phyloP scores from a whole-genome alignment of 495 filamentous ascomycete species.

The Hypoxylon rickii region DNA sequence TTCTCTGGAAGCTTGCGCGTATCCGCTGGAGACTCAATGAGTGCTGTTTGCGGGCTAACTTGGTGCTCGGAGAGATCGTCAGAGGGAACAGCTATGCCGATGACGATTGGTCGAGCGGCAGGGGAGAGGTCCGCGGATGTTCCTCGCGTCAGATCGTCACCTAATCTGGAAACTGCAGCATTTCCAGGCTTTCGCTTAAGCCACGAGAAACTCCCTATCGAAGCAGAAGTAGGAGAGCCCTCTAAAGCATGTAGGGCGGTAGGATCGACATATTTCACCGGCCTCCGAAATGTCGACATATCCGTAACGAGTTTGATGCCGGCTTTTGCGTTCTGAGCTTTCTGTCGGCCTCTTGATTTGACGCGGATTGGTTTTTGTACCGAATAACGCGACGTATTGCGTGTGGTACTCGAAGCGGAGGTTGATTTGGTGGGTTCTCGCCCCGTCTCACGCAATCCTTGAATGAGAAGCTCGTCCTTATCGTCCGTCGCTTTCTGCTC shows the following conservation, averaged over 20 bases:
- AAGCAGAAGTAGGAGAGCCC: slow-evolving; percentile 45
- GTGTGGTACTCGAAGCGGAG: slow-evolving; percentile 19
- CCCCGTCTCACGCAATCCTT: slow-evolving; percentile 19
- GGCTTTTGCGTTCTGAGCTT: slow-evolving; percentile 59
- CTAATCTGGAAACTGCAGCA: slow-evolving; percentile 32
- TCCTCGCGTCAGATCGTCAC: slow-evolving; percentile 23
- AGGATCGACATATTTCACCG: slow-evolving; percentile 51
- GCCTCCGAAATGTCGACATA: slow-evolving; percentile 47
- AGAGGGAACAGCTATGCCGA: slow-evolving; percentile 73
- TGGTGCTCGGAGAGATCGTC: slow-evolving; percentile 57
- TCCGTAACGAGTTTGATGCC: slow-evolving; percentile 71
- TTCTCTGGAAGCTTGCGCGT: slow-evolving; percentile 41
- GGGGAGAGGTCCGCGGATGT: slow-evolving; percentile 68
- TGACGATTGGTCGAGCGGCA: slow-evolving; percentile 74
- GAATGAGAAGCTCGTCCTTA: slow-evolving; percentile 35
- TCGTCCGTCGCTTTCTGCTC: slow-evolving; percentile 32
- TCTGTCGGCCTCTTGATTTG: slow-evolving; percentile 55
- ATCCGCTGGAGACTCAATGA: slow-evolving; percentile 46
- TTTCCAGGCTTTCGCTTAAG: slow-evolving; percentile 44
- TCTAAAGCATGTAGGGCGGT: slow-evolving; percentile 56
- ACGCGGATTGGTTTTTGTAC: slow-evolving; percentile 38
- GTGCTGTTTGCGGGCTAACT: slow-evolving; percentile 57
- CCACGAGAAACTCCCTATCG: slow-evolving; percentile 50
- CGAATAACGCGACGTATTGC: slow-evolving; percentile 30
- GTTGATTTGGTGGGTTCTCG: slow-evolving; percentile 16